Percentiles rank a stretch among this genome's conserved stretches.
Evolutionary conservation across 1,284 basidiomycete genomes (phyloP).

Genomic region (Pseudozyma sp.): DNA sequence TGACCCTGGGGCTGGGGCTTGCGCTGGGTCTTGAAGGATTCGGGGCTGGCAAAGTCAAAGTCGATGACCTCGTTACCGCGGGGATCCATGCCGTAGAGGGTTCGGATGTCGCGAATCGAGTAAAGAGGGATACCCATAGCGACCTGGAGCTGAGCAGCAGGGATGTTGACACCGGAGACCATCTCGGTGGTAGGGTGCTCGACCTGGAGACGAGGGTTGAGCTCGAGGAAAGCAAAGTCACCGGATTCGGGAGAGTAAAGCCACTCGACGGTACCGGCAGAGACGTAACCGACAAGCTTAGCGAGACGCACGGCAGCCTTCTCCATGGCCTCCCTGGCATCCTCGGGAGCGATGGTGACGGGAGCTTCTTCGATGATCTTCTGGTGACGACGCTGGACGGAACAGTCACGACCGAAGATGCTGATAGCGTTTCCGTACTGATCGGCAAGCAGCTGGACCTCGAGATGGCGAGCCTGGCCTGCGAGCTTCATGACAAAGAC

Average conservation of each 20-base stretch:
- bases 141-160: conserved; percentile 95
- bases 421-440: conserved; percentile 99
- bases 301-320: conserved; percentile 96
- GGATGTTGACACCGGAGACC: conserved; percentile 98
- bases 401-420: conserved; percentile 98
- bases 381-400: conserved; percentile 98
- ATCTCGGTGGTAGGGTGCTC: conserved; percentile 98
- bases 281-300: conserved; percentile 98
- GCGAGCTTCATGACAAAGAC: conserved; percentile 99
- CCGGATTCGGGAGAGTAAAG: conserved; percentile 95
- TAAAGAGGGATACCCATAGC: conserved; percentile 99
- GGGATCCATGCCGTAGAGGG: conserved; percentile 80
- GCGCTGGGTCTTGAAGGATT: conserved; percentile 86
- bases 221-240: conserved; percentile 96
- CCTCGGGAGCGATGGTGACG: conserved; percentile 84
- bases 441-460: conserved; percentile 98
- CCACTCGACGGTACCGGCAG: conserved; percentile 98
- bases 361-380: conserved; percentile 99
- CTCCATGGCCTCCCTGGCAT: conserved; percentile 93
- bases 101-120: conserved; percentile 94
- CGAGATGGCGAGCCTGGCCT: conserved; percentile 94
- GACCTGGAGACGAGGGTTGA: conserved; percentile 99
- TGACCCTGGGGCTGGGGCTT: conserved; percentile 97
- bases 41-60: conserved; percentile 84
- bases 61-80: conserved; percentile 74